Conservation (phyloP, 2,329 filamentous ascomycete genomes). For the Ascochyta rabiei region DNA sequence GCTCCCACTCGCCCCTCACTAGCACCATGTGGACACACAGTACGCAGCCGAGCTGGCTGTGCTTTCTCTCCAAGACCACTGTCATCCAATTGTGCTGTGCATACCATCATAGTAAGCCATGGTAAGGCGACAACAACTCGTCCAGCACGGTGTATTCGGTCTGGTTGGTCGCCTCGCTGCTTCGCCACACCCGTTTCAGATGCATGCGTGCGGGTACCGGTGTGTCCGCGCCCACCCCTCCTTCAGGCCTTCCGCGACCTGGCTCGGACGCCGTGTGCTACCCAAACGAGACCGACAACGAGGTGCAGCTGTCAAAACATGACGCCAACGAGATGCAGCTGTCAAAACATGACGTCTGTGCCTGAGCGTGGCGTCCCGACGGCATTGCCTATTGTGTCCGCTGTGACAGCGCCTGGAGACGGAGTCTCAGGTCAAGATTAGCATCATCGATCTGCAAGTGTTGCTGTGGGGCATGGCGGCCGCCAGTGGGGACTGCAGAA, state of each 20-base stretch:
- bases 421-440: slow-evolving; percentile 8
- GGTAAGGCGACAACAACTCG: slow-evolving; percentile 7
- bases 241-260: slow-evolving; percentile 1
- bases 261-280: slow-evolving; percentile 13
- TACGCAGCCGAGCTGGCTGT: slow-evolving; percentile 4
- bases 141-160: neutral
- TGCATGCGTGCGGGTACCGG: slow-evolving; percentile 3
- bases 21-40: slow-evolving; percentile 4
- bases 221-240: neutral
- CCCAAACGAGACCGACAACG: slow-evolving; percentile 10
- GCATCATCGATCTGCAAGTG: slow-evolving; percentile 18
- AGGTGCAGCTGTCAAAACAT: slow-evolving; percentile 7
- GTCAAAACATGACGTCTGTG: slow-evolving; percentile 7
- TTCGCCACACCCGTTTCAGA: slow-evolving; percentile 16
- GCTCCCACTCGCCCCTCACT: neutral
- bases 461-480: slow-evolving; percentile 11
- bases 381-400: neutral
- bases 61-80: slow-evolving; percentile 1
- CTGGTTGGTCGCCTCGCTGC: slow-evolving; percentile 11
- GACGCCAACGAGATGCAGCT: slow-evolving; percentile 3
- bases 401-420: slow-evolving; percentile 5
- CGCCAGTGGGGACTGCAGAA: slow-evolving; percentile 14
- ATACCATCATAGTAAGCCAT: slow-evolving; percentile 2
- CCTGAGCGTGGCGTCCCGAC: slow-evolving; percentile 7
- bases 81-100: slow-evolving; percentile 9